Conservation (phyloP, 805 yeast genomes). For the Barnettozyma pratensis region DNA sequence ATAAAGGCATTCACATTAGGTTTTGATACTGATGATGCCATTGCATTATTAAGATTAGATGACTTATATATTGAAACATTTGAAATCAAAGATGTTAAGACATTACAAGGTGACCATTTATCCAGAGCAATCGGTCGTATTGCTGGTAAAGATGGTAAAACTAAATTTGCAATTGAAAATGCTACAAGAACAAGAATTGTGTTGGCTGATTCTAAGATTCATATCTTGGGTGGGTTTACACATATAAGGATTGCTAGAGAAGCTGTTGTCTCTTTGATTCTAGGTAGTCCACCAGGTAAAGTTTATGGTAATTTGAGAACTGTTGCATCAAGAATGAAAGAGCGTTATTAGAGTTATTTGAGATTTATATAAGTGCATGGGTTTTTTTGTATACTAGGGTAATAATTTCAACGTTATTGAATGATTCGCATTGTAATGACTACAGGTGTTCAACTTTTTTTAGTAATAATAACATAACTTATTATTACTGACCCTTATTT, state of each 20-base stretch:
- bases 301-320: slow-evolving; percentile 96
- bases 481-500: too few relatives aligned
- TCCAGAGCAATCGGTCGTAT: slow-evolving; percentile 99
- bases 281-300: slow-evolving; percentile 98
- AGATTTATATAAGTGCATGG: background rate
- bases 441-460: too few relatives aligned
- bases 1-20: slow-evolving; percentile 94
- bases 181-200: slow-evolving; percentile 98
- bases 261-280: slow-evolving; percentile 87
- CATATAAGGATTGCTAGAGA: slow-evolving; percentile 99
- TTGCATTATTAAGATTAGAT: slow-evolving; percentile 88
- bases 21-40: slow-evolving; percentile 94
- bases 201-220: slow-evolving; percentile 93
- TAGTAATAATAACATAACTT: too few relatives aligned
- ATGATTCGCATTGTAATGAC: too few relatives aligned
- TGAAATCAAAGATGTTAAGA: slow-evolving; percentile 95
- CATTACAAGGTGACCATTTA: slow-evolving; percentile 91
- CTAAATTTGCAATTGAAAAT: slow-evolving; percentile 96
- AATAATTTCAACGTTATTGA: background rate
- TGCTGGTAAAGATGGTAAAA: slow-evolving; percentile 99
- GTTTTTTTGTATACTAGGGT: background rate
- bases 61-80: slow-evolving; percentile 96
- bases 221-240: slow-evolving; percentile 93
- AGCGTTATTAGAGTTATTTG: slow-evolving; percentile 59
- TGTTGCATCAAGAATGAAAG: slow-evolving; percentile 95